Conservation (phyloP, 176 grass and related monocot genomes). For the Avena insularis region DNA sequence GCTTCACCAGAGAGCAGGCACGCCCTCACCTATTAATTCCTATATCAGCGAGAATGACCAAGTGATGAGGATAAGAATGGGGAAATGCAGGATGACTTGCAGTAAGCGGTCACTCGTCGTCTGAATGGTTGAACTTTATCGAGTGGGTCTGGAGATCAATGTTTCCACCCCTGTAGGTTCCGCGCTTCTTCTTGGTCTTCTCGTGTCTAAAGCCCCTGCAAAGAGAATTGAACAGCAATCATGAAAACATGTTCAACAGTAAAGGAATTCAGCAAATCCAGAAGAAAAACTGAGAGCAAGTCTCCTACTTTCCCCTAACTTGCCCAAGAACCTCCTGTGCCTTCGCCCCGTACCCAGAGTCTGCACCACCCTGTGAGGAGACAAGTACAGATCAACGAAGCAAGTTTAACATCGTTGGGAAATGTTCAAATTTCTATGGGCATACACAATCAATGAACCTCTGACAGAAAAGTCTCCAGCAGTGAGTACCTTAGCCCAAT, state of each 20-base stretch:
- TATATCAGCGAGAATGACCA: neutral
- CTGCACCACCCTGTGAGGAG: constrained; percentile 65
- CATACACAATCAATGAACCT: neutral
- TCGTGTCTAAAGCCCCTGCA: constrained; percentile 95
- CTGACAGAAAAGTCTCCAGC: neutral
- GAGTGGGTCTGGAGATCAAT: constrained; percentile 89
- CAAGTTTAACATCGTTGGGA: neutral
- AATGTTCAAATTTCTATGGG: neutral
- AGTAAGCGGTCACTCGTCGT: constrained; percentile 46
- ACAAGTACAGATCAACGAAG: neutral
- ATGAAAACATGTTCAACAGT: constrained; percentile 22
- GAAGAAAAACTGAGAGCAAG: neutral
- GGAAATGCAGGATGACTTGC: neutral
- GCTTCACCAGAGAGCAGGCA: neutral
- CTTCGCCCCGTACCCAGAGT: constrained; percentile 89
- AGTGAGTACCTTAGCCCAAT: constrained; percentile 84
- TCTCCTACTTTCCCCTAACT: constrained; percentile 86
- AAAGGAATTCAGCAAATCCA: neutral
- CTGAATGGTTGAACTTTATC: constrained; percentile 78
- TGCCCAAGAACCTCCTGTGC: constrained; percentile 94
- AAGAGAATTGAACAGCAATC: neutral
- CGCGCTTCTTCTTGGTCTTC: constrained; percentile 98
- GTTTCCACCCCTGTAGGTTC: constrained; percentile 74
- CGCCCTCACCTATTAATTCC: neutral
- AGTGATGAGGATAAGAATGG: neutral